These are phyloP conservation scores for Amaranthus hypochondriacus DNA, from an alignment of 148 eudicot species.

Conservation along the genomic window DNA sequence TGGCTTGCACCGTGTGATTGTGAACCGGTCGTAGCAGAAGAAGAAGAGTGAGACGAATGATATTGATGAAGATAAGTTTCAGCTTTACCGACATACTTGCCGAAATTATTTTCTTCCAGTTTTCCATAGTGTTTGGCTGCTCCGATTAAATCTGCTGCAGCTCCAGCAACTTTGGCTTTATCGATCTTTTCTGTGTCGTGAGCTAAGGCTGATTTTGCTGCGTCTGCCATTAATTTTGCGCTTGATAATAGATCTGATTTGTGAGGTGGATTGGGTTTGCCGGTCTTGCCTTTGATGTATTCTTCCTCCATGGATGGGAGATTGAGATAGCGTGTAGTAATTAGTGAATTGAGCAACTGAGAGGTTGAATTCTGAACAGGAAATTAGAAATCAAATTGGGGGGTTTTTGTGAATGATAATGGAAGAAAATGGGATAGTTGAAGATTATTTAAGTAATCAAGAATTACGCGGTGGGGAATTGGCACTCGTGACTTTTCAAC, in stretches of 20 bases:
- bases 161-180: slow-evolving; percentile 42
- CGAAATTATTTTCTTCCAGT: slow-evolving; percentile 37
- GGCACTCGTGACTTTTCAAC: neutral
- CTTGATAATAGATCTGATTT: slow-evolving; percentile 37
- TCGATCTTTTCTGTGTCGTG: slow-evolving; percentile 35
- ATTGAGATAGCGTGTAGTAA: no score
- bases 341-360: no score
- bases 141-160: slow-evolving; percentile 30
- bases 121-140: slow-evolving; percentile 44
- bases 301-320: slow-evolving; percentile 1
- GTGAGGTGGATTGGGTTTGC: neutral
- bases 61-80: slow-evolving; percentile 35
- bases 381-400: no score
- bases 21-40: slow-evolving; percentile 6
- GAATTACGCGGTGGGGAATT: neutral
- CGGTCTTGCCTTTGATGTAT: slow-evolving; percentile 2
- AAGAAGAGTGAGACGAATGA: slow-evolving; percentile 17
- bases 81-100: slow-evolving; percentile 37
- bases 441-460: neutral
- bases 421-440: no score
- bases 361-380: no score
- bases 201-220: slow-evolving; percentile 37
- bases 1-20: neutral
- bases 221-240: slow-evolving; percentile 48
- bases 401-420: no score